These are phyloP conservation scores for Grosmannia huntii DNA, from an alignment of 2,329 filamentous ascomycete species.

Conservation along the genomic window DNA sequence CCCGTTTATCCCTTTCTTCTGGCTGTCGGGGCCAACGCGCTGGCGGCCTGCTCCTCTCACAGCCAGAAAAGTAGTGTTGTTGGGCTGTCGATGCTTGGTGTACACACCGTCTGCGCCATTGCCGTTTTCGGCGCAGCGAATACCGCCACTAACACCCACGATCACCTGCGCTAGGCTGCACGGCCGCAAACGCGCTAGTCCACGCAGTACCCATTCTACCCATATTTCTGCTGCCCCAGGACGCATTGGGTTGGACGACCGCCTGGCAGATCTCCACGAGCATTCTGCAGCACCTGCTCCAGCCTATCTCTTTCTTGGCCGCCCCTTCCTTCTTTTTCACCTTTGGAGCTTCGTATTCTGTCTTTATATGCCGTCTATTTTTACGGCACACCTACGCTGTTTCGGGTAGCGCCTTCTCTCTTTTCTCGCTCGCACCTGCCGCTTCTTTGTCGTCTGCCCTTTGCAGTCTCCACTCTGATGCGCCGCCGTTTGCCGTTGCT, in stretches of 20 bases:
- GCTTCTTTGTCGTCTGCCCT: not conserved
- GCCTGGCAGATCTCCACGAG: not conserved
- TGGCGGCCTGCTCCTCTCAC: not conserved
- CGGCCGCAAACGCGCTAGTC: not conserved
- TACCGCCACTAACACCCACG: conserved; percentile 3
- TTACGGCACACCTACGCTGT: not conserved
- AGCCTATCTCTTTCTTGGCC: not conserved
- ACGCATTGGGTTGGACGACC: not conserved
- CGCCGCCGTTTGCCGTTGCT: not conserved
- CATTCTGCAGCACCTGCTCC: not conserved
- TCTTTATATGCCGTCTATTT: not conserved
- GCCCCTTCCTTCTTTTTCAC: not conserved
- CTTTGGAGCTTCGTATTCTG: not conserved
- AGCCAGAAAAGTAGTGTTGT: not conserved
- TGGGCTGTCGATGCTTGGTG: not conserved
- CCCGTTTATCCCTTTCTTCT: not conserved
- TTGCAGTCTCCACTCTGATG: not conserved
- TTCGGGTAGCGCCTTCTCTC: not conserved
- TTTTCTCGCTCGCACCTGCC: not conserved
- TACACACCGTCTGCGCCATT: not conserved
- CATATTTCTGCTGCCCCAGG: not conserved
- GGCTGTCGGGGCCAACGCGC: not conserved
- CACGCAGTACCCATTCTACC: not conserved
- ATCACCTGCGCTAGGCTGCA: not conserved
- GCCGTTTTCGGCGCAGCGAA: conserved; percentile 11